These are phyloP conservation scores for Zymoseptoria crescenta DNA, from an alignment of 2,329 filamentous ascomycete genomes.

Conservation along the genomic window DNA sequence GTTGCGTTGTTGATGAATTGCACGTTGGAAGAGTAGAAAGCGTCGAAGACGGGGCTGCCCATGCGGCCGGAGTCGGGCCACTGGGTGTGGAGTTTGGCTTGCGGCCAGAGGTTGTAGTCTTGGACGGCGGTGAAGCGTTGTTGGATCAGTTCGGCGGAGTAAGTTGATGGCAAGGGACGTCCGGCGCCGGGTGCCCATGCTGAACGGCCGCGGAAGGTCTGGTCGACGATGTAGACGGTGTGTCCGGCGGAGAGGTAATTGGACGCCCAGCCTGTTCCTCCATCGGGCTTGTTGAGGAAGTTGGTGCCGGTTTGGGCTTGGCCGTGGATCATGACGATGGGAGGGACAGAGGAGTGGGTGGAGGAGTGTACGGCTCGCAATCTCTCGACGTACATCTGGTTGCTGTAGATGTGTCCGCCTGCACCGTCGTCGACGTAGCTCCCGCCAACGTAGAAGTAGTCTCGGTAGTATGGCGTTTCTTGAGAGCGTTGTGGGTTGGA, in stretches of 20 bases:
- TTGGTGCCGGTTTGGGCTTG: slow-evolving; percentile 32
- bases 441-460: slow-evolving; percentile 20
- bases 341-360: slow-evolving; percentile 13
- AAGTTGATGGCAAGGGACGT: slow-evolving; percentile 4
- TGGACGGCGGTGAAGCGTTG: slow-evolving; percentile 31
- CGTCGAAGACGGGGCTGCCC: slow-evolving; percentile 44
- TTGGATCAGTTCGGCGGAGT: slow-evolving; percentile 26
- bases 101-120: slow-evolving; percentile 34
- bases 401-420: slow-evolving; percentile 17
- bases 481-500: not conserved
- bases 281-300: slow-evolving; percentile 44
- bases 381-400: slow-evolving; percentile 50
- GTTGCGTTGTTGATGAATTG: slow-evolving; percentile 31
- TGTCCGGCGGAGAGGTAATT: slow-evolving; percentile 42
- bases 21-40: slow-evolving; percentile 40
- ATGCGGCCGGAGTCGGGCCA: slow-evolving; percentile 32
- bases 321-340: slow-evolving; percentile 41
- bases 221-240: slow-evolving; percentile 39
- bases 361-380: slow-evolving; percentile 30
- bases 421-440: slow-evolving; percentile 16
- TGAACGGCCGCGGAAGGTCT: slow-evolving; percentile 31
- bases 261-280: slow-evolving; percentile 40
- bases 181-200: slow-evolving; percentile 15
- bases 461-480: not conserved
- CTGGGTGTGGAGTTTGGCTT: slow-evolving; percentile 38